A percentile compares a stretch with the other conserved stretches of the same genome.
Conservation (phyloP, 2,329 filamentous ascomycete genomes). For the Calonectria henricotiae region DNA sequence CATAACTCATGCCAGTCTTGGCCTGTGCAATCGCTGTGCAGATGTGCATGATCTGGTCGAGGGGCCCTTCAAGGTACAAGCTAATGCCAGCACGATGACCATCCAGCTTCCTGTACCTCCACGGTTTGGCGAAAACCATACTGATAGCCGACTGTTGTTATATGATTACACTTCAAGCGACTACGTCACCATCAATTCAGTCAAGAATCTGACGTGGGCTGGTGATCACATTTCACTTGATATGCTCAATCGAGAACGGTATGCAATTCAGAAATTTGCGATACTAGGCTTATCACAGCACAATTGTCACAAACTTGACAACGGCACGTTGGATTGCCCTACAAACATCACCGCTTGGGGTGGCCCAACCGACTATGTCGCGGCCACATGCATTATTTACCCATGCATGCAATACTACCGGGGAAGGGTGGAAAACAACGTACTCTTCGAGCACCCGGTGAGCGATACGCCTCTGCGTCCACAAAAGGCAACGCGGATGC, state of each 20-base stretch:
- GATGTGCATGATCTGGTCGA: neutral
- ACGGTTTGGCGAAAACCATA: neutral
- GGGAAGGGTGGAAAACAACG: neutral
- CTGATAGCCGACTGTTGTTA: neutral
- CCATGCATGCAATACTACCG: constrained; percentile 1
- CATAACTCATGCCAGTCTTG: neutral
- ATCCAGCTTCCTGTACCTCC: neutral
- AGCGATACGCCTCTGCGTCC: neutral
- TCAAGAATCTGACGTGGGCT: neutral
- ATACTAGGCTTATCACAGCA: neutral
- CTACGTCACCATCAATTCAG: neutral
- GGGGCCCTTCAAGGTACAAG: neutral
- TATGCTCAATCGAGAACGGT: constrained; percentile 2
- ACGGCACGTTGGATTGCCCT: neutral
- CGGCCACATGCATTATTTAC: constrained; percentile 2
- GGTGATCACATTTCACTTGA: neutral
- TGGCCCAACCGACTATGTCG: neutral
- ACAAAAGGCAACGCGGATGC: neutral
- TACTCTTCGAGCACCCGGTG: neutral
- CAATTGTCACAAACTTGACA: neutral
- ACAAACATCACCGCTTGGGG: neutral
- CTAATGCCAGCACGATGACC: neutral
- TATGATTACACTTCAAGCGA: neutral
- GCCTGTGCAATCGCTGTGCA: constrained; percentile 1
- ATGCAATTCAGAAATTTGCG: neutral